phyloP scores from a whole-genome alignment of 306 rosid species.

The Trifolium dubium region DNA sequence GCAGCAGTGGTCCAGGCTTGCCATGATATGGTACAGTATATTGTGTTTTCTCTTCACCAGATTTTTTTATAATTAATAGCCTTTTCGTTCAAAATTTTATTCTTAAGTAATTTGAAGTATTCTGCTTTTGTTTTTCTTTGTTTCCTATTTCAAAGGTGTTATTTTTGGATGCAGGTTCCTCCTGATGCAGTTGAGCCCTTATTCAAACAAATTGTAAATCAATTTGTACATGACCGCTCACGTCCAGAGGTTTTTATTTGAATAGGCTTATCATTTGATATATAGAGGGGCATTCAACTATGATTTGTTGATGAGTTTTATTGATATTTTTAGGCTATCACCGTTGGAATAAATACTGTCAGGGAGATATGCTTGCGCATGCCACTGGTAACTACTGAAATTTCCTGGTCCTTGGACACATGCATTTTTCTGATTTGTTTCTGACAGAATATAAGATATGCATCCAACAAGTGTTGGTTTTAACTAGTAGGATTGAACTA shows the following conservation, averaged over 20 bases:
- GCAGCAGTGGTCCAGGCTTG: conserved; percentile 93
- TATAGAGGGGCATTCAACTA: conserved; percentile 4
- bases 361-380: conserved; percentile 87
- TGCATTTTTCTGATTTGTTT: conserved; percentile 11
- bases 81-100: conserved; percentile 27
- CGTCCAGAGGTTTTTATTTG: conserved; percentile 80
- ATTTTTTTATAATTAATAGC: conserved; percentile 26
- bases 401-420: conserved; percentile 13
- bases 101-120: conserved; percentile 4
- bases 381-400: conserved; percentile 72
- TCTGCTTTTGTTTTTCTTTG: conserved; percentile 15
- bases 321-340: conserved; percentile 71
- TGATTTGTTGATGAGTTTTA: conserved; percentile 38
- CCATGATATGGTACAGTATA: conserved; percentile 80
- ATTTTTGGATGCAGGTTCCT: conserved; percentile 68
- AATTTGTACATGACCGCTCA: conserved; percentile 86
- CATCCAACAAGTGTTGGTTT: conserved; percentile 20
- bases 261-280: conserved; percentile 13
- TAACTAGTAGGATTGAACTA: conserved; percentile 11
- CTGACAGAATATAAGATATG: conserved; percentile 25
- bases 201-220: conserved; percentile 85
- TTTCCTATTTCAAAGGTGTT: conserved; percentile 29
- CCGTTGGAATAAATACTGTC: conserved; percentile 82
- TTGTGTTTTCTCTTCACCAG: conserved; percentile 19
- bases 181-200: conserved; percentile 87